phyloP scores from a whole-genome alignment of 2,329 filamentous ascomycete species.

The Neofusicoccum cordaticola region DNA sequence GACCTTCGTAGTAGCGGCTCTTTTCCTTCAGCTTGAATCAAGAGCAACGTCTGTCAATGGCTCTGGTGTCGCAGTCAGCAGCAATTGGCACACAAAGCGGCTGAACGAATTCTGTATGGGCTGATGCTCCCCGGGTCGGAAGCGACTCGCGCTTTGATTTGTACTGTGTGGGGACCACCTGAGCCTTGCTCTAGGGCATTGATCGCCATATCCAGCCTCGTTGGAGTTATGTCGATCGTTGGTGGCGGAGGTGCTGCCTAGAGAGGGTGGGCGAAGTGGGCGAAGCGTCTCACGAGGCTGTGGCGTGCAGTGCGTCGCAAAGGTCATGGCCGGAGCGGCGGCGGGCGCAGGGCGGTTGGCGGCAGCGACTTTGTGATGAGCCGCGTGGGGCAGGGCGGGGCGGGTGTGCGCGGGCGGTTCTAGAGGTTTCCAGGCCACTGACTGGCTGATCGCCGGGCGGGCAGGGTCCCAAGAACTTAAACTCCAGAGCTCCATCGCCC shows the following conservation, averaged over 20 bases:
- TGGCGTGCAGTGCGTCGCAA: no score
- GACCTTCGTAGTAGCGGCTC: no score
- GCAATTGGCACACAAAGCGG: neutral
- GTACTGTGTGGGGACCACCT: no score
- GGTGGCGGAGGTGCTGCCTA: neutral
- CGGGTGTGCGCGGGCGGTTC: neutral
- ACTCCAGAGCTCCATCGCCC: slow-evolving; percentile 2
- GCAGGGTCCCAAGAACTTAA: neutral
- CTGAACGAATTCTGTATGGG: neutral
- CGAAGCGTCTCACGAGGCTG: neutral
- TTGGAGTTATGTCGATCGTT: neutral
- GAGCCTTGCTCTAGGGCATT: neutral
- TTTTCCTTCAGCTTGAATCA: no score
- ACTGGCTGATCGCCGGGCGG: slow-evolving; percentile 8
- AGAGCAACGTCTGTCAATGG: no score
- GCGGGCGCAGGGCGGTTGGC: neutral
- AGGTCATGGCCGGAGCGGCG: neutral
- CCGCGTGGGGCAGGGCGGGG: neutral
- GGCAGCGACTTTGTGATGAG: neutral
- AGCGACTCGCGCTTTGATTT: no score
- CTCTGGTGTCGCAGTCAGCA: no score
- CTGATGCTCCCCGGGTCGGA: no score
- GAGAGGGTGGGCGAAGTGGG: neutral
- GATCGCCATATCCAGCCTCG: neutral
- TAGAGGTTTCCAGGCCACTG: slow-evolving; percentile 3